Percentiles rank a stretch among this genome's conserved stretches.
phyloP scores from a whole-genome alignment of 2,329 filamentous ascomycete species.

The Daldinia eschscholtzii region DNA sequence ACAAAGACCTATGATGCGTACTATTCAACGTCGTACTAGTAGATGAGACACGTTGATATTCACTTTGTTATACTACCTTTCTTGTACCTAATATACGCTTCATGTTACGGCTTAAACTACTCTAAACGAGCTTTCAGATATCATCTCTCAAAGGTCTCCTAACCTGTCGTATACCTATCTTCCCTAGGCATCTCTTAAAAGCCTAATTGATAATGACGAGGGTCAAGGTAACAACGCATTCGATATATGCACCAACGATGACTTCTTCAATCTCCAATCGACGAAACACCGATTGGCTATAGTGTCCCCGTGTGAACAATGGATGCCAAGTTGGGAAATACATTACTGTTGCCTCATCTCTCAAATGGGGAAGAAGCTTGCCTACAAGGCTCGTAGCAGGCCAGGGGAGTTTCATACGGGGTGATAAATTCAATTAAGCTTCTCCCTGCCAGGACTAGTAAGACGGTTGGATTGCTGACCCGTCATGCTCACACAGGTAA shows the following conservation, averaged over 20 bases:
- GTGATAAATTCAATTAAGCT: not conserved
- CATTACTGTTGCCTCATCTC: not conserved
- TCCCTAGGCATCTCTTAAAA: not conserved
- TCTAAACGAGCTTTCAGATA: not conserved
- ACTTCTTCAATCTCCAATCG: not conserved
- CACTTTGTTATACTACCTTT: not conserved
- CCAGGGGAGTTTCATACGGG: not conserved
- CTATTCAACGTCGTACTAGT: not conserved
- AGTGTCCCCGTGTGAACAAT: not conserved
- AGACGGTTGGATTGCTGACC: conserved; percentile 1
- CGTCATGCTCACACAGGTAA: not conserved
- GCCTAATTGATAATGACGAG: not conserved
- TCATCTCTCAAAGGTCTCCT: not conserved
- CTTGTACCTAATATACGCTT: not conserved
- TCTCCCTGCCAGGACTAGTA: not conserved
- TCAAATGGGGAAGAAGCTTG: not conserved
- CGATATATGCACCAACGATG: not conserved
- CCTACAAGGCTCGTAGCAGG: not conserved
- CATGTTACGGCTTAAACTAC: not conserved
- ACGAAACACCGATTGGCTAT: not conserved
- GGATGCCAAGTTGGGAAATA: not conserved
- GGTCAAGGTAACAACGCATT: not conserved
- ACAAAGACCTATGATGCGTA: not conserved
- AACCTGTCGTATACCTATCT: not conserved
- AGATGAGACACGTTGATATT: not conserved